Percentiles rank a stretch among this genome's conserved stretches.
Evolutionary conservation across 108 stramenopile species (phyloP).

Genomic region (Nitzschia sp.): DNA sequence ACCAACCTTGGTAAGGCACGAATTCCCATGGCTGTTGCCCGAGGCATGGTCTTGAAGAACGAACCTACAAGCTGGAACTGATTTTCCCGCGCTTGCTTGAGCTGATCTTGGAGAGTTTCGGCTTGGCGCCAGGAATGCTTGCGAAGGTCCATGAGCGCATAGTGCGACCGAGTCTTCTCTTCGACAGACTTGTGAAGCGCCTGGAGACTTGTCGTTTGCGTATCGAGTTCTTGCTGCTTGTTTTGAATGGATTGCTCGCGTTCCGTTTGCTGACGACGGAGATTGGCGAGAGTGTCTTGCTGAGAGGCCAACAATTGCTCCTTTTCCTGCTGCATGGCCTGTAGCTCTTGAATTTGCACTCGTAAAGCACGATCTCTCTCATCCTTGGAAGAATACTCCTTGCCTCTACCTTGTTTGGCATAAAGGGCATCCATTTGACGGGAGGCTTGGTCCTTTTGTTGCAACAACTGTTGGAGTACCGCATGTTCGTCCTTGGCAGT

Average conservation of each 20-base stretch:
- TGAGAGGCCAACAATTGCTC: constrained; percentile 47
- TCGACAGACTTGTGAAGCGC: constrained; percentile 57
- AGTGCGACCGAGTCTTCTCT: constrained; percentile 59
- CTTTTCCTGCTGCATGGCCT: constrained; percentile 61
- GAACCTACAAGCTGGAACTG: constrained; percentile 52
- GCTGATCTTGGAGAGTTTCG: constrained; percentile 62
- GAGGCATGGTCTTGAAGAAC: constrained; percentile 85
- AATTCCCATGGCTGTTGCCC: constrained; percentile 81
- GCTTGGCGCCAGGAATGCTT: constrained; percentile 70
- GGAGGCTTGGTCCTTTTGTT: constrained; percentile 60
- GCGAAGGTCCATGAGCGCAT: constrained; percentile 73
- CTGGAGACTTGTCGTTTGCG: constrained; percentile 50
- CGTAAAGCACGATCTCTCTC: constrained; percentile 81
- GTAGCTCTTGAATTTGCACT: constrained; percentile 63
- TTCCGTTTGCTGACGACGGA: constrained; percentile 44
- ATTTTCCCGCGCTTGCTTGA: constrained; percentile 64
- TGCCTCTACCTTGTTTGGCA: constrained; percentile 90
- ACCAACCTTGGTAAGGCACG: constrained; percentile 76
- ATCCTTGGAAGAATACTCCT: constrained; percentile 77
- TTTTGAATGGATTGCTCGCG: constrained; percentile 40
- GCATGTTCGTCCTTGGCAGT: constrained; percentile 59
- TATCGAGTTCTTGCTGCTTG: constrained; percentile 48
- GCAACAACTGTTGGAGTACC: constrained; percentile 43
- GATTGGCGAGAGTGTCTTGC: constrained; percentile 58
- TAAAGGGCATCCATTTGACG: constrained; percentile 79